phyloP scores from a whole-genome alignment of 257 asterid genomes.

The Leptodermis oblonga region DNA sequence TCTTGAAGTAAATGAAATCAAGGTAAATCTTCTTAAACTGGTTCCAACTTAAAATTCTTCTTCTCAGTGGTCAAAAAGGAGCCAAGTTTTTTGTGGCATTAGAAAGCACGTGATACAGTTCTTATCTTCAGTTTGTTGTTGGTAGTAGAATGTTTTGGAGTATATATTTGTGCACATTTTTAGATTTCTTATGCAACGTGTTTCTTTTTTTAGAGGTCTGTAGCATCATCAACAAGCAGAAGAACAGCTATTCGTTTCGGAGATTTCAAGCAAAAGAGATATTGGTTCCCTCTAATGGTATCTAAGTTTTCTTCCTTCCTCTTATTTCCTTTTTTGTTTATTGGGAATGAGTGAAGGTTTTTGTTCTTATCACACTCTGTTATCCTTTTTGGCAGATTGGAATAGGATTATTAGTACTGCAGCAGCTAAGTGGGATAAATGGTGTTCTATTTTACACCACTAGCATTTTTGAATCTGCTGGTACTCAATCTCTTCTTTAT shows the following conservation, averaged over 20 bases:
- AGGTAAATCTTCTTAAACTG: constrained; percentile 27
- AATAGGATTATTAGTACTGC: constrained; percentile 69
- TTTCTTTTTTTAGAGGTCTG: constrained; percentile 58
- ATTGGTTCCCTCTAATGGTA: constrained; percentile 95
- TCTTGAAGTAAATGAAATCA: constrained; percentile 78
- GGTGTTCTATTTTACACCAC: constrained; percentile 85
- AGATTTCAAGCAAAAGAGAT: constrained; percentile 77
- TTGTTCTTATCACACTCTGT: constrained; percentile 13
- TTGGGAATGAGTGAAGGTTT: not conserved
- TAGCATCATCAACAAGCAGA: constrained; percentile 77
- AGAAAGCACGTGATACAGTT: not conserved
- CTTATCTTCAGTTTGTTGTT: not conserved
- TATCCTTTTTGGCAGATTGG: constrained; percentile 58
- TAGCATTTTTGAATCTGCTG: constrained; percentile 77
- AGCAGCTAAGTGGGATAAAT: constrained; percentile 77
- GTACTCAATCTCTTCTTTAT: constrained; percentile 29
- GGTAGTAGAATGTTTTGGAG: not conserved
- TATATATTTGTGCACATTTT: not conserved
- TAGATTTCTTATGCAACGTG: not conserved
- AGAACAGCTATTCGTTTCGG: constrained; percentile 72
- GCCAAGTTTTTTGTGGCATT: not conserved
- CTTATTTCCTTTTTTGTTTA: not conserved
- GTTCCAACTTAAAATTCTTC: not conserved
- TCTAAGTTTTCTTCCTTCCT: not conserved
- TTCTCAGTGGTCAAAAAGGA: not conserved